These are phyloP conservation scores for Pythium folliculosum DNA, from an alignment of 352 stramenopile genomes.

Conservation along the genomic window DNA sequence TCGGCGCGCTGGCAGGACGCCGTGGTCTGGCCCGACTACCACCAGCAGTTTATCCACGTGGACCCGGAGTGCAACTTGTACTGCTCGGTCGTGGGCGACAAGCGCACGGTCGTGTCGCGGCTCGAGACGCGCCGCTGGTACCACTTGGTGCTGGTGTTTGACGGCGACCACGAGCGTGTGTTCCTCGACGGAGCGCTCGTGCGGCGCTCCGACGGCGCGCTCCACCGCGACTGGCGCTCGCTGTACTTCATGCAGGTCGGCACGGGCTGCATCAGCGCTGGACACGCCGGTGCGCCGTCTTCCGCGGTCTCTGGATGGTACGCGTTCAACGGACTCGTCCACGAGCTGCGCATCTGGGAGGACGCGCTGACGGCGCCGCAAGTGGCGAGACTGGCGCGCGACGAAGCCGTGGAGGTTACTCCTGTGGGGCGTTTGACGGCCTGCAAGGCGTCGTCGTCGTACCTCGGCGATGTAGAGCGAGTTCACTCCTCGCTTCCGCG, in stretches of 20 bases:
- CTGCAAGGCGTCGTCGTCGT: conserved; percentile 8
- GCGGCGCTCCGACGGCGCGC: background rate
- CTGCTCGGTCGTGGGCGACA: conserved; percentile 23
- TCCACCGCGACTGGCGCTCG: conserved; percentile 22
- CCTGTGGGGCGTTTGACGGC: background rate
- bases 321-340: conserved; percentile 37
- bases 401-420: background rate
- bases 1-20: conserved; percentile 21
- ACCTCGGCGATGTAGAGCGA: conserved; percentile 3
- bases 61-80: conserved; percentile 23
- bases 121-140: conserved; percentile 38
- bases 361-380: conserved; percentile 15
- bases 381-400: conserved; percentile 13
- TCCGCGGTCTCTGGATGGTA: conserved; percentile 26
- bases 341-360: conserved; percentile 37
- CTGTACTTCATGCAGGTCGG: conserved; percentile 24
- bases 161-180: conserved; percentile 23
- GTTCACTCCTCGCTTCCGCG: conserved; percentile 24
- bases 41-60: conserved; percentile 28
- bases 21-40: conserved; percentile 18
- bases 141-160: conserved; percentile 38
- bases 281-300: background rate
- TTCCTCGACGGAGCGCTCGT: conserved; percentile 31
- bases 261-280: conserved; percentile 26
- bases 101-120: conserved; percentile 4